Conservation (phyloP, 208 protist genomes). For the Leishmania mexicana region DNA sequence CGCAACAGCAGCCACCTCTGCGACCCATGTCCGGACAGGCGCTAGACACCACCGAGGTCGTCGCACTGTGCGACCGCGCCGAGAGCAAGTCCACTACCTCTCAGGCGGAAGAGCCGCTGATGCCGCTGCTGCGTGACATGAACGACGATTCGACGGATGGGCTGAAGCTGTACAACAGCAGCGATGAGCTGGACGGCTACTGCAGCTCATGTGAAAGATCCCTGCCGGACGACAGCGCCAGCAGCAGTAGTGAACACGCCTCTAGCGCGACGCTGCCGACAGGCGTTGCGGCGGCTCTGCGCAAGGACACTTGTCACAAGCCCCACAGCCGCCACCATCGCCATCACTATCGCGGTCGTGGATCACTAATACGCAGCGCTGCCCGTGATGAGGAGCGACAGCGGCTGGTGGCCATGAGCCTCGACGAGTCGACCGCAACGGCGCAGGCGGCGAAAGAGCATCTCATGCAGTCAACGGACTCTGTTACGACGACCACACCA, state of each 20-base stretch:
- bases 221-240: conserved; percentile 13
- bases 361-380: conserved; percentile 7
- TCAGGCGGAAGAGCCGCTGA: neutral
- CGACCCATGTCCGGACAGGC: neutral
- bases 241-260: conserved; percentile 3
- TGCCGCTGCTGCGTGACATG: neutral
- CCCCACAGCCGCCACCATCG: neutral
- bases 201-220: conserved; percentile 32
- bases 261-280: neutral
- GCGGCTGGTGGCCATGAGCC: conserved; percentile 12
- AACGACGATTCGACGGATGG: neutral
- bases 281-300: neutral
- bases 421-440: neutral
- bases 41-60: neutral
- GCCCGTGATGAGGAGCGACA: conserved; percentile 24
- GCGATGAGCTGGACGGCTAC: conserved; percentile 32
- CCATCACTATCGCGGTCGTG: neutral
- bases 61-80: neutral
- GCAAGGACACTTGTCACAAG: neutral
- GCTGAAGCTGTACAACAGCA: conserved; percentile 12
- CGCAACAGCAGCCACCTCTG: neutral
- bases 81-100: neutral
- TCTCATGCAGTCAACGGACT: neutral
- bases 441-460: neutral
- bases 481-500: neutral